Evolutionary conservation across 768 basidiomycete genomes (phyloP), one percentile per base, ranked within the genome.

Genomic region (Gloeophyllum trabeum): DNA sequence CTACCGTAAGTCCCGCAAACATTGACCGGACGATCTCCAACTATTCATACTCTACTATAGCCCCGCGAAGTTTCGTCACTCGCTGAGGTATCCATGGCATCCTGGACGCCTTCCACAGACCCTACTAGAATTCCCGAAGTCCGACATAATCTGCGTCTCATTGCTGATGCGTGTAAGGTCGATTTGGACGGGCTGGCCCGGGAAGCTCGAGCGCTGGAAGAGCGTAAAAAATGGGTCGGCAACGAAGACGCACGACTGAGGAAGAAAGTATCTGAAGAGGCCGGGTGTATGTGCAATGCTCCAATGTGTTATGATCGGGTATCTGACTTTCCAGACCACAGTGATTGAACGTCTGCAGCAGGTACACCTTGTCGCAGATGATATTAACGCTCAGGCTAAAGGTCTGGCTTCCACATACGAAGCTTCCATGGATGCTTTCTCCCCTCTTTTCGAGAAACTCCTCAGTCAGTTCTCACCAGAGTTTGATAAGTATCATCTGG

Each of bases 121-220:
- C 72, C 81, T 4, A 88, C 80, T 38, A 81, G 88, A 42, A 80
- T 98, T 47, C 96, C 96, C 0, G 96, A 99, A 66, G 77, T 99
- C n/a, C 77, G 94, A 20, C 93, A 99, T 58, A 99, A 98, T 58
- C 63, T 99, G 21, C 78, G 85, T 3, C 73, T 97, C 34, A 89
- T 99, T 24, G 71, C 76, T 2, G 87, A 91, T 37, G 70, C 79
- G 2, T 82, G 90, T 52, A 87, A 86, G 51, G 76, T 70, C 14
- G 86, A 94, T 46, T 71, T 99, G 10, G 85, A 90, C 42, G 84
- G 87, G 4, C 75, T 98, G 19, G 91, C 91, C 0, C 75, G 81
- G 13, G 96, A 99, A 65, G 96, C 88, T 2, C 84, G 81, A 49
- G 72, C 78, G 3, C 69, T 97, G 2, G 74, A 83, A 48, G 87